Percentiles rank a stretch among this genome's conserved stretches.
phyloP scores from a whole-genome alignment of 495 filamentous ascomycete species.

The Aspergillus sclerotioniger region DNA sequence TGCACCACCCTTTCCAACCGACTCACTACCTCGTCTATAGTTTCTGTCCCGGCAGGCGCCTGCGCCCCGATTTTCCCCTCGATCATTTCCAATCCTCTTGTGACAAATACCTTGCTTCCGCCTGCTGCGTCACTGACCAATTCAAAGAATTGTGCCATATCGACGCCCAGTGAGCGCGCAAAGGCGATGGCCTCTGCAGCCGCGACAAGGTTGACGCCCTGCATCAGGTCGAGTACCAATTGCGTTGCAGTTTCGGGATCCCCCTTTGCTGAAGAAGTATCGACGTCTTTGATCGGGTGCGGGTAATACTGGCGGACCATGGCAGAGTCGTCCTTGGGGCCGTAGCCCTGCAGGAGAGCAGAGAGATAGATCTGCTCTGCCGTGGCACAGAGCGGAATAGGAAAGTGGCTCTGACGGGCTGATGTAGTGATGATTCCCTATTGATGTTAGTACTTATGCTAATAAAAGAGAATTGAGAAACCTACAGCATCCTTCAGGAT shows the following conservation, averaged over 20 bases:
- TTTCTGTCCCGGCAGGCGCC: constrained; percentile 28
- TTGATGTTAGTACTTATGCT: neutral
- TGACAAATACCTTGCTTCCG: constrained; percentile 58
- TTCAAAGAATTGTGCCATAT: constrained; percentile 62
- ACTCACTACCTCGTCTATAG: constrained; percentile 55
- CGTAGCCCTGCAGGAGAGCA: constrained; percentile 59
- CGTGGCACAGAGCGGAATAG: constrained; percentile 65
- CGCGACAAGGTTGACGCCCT: constrained; percentile 62
- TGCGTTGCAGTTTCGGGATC: constrained; percentile 36
- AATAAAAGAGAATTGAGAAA: neutral
- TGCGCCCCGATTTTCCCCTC: constrained; percentile 31
- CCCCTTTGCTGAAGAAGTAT: constrained; percentile 25
- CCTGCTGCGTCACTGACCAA: constrained; percentile 72
- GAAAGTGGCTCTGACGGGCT: constrained; percentile 57
- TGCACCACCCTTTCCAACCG: constrained; percentile 61
- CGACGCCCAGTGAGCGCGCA: constrained; percentile 59
- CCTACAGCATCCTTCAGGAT: constrained; percentile 74
- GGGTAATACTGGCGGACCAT: constrained; percentile 60
- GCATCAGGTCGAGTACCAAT: constrained; percentile 59
- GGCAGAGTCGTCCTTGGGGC: constrained; percentile 66
- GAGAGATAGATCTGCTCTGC: constrained; percentile 70
- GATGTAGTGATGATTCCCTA: constrained; percentile 72
- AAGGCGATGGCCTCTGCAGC: constrained; percentile 67
- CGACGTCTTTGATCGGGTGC: constrained; percentile 38
- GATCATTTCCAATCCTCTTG: constrained; percentile 55